Percentiles rank a stretch among this genome's conserved stretches.
Conservation (phyloP, 176 grass and related monocot species). For the Oryza coarctata region DNA sequence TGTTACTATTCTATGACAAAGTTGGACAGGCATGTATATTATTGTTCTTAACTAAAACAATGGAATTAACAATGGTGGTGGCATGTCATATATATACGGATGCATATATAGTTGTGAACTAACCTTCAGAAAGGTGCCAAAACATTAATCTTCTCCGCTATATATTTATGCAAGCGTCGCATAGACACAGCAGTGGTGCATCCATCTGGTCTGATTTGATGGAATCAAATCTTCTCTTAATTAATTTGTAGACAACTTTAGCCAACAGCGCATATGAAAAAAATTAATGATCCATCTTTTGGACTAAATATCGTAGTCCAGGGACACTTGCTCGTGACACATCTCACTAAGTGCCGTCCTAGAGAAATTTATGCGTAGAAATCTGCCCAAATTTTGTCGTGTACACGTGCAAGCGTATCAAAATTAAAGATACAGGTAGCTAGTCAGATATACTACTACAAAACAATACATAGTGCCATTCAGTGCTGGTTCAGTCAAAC, state of each 20-base stretch:
- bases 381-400: not conserved
- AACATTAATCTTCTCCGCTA: too few relatives aligned
- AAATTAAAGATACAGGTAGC: too few relatives aligned
- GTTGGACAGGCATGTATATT: not conserved
- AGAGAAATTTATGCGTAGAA: not conserved
- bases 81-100: not conserved
- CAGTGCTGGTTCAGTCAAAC: too few relatives aligned
- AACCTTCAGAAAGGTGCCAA: not conserved
- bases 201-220: not conserved
- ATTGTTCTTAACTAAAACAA: not conserved
- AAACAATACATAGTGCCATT: too few relatives aligned
- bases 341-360: not conserved
- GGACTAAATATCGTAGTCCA: not conserved
- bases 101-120: too few relatives aligned
- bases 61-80: not conserved
- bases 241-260: not conserved
- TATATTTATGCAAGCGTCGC: constrained; percentile 34
- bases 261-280: not conserved
- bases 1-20: not conserved
- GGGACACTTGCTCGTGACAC: not conserved
- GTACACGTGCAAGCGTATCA: not conserved
- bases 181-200: not conserved
- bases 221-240: constrained; percentile 31
- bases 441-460: too few relatives aligned
- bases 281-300: not conserved